Percentiles rank a stretch among this genome's conserved stretches.
These are phyloP conservation scores for Penicillium italicum DNA, from an alignment of 2,329 filamentous ascomycete species.

Conservation along the genomic window DNA sequence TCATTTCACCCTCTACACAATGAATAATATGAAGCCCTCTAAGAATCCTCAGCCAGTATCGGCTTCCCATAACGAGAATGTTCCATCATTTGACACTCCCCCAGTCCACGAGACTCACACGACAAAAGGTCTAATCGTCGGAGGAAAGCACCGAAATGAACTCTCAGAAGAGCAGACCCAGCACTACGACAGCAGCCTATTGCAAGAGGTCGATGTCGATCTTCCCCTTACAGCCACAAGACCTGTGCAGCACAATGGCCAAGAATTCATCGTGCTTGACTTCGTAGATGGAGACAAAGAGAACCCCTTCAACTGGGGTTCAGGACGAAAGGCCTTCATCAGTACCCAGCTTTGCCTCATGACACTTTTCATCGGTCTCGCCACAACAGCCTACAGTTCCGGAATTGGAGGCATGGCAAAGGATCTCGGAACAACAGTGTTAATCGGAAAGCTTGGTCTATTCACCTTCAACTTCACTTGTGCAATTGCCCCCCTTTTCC, in stretches of 20 bases:
- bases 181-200: slow-evolving; percentile 15
- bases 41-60: slow-evolving; percentile 23
- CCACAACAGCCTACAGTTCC: slow-evolving; percentile 53
- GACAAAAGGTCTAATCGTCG: slow-evolving; percentile 22
- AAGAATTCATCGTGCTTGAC: slow-evolving; percentile 47
- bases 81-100: slow-evolving; percentile 3
- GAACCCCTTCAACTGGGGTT: slow-evolving; percentile 53
- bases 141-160: slow-evolving; percentile 28
- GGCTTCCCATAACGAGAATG: slow-evolving; percentile 25
- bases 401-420: slow-evolving; percentile 47
- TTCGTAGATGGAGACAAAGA: slow-evolving; percentile 48
- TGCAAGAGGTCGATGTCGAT: slow-evolving; percentile 46
- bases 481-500: slow-evolving; percentile 47
- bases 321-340: slow-evolving; percentile 46
- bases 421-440: slow-evolving; percentile 43
- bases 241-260: slow-evolving; percentile 41
- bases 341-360: slow-evolving; percentile 49
- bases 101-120: not conserved
- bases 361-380: slow-evolving; percentile 54
- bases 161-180: slow-evolving; percentile 20
- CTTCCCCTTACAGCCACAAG: slow-evolving; percentile 50
- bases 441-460: slow-evolving; percentile 49
- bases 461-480: slow-evolving; percentile 52
- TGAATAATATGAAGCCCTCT: slow-evolving; percentile 21
- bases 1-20: not conserved